Conservation (phyloP, 176 grass and related monocot species). For the Carex littledalei region DNA sequence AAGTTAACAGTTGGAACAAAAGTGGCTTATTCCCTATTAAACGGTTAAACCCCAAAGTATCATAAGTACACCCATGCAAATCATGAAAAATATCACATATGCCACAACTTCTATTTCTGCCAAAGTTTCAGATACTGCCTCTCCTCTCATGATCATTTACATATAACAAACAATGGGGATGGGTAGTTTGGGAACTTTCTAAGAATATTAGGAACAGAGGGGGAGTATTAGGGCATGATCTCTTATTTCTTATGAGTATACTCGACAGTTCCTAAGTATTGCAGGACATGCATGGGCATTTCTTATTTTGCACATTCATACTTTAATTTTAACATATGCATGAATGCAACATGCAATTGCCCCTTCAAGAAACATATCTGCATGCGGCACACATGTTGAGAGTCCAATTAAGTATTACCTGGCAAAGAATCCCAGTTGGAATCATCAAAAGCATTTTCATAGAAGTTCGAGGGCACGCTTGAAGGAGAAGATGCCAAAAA, state of each 20-base stretch:
- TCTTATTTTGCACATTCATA: neutral
- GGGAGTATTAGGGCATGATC: neutral
- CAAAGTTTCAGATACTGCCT: neutral
- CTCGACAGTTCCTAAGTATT: neutral
- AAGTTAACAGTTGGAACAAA: neutral
- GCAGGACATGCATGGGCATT: neutral
- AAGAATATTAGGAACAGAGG: neutral
- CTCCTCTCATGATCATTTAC: neutral
- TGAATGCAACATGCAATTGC: neutral
- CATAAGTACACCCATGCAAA: neutral
- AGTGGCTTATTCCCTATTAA: neutral
- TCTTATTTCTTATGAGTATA: neutral
- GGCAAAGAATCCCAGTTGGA: slow-evolving; percentile 66
- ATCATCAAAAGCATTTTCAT: slow-evolving; percentile 57
- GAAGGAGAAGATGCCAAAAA: slow-evolving; percentile 51
- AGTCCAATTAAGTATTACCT: slow-evolving; percentile 36
- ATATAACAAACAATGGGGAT: neutral
- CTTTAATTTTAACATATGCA: neutral
- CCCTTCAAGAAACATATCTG: neutral
- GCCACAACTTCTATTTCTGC: neutral
- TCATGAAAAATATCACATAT: neutral
- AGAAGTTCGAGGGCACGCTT: slow-evolving; percentile 57
- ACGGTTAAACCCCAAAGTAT: neutral
- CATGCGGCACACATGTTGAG: neutral
- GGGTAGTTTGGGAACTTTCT: neutral